Conservation (phyloP, 129 eudicot species). For the Centella asiatica region DNA sequence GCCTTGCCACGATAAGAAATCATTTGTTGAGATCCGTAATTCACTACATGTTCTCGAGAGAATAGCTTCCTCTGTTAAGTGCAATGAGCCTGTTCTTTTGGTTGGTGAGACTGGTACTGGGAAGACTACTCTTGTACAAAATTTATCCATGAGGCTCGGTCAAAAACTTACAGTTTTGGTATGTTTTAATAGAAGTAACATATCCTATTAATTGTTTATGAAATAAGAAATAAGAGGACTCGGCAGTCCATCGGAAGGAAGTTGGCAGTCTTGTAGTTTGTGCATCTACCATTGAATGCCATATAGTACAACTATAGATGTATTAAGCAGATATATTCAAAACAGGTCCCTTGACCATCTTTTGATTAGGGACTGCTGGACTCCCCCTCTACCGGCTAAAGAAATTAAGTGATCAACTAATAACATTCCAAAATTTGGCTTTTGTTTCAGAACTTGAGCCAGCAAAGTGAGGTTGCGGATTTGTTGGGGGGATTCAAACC, state of each 20-base stretch:
- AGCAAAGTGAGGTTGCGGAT: slow-evolving; percentile 96
- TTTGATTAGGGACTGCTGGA: neutral
- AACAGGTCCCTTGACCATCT: neutral
- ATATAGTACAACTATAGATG: no score
- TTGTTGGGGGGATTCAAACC: slow-evolving; percentile 91
- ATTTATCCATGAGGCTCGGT: slow-evolving; percentile 64
- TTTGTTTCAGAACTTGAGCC: slow-evolving; percentile 75
- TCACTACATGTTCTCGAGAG: slow-evolving; percentile 72
- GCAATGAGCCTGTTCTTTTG: slow-evolving; percentile 82
- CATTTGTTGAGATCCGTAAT: slow-evolving; percentile 71
- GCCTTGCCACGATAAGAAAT: slow-evolving; percentile 30
- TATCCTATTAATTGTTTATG: neutral
- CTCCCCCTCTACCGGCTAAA: neutral
- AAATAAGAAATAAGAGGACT: no score
- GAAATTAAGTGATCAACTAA: neutral
- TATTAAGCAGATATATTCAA: neutral
- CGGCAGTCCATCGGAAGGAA: neutral
- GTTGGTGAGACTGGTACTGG: slow-evolving; percentile 99
- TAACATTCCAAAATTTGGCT: neutral
- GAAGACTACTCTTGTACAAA: slow-evolving; percentile 92
- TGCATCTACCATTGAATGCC: neutral
- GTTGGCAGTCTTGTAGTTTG: neutral
- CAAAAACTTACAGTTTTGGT: slow-evolving; percentile 96
- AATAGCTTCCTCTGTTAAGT: slow-evolving; percentile 75
- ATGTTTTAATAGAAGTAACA: slow-evolving; percentile 17